Percentiles rank a stretch among this genome's conserved stretches.
phyloP scores from a whole-genome alignment of 805 yeast species.

The Yamadazyma laniorum region DNA sequence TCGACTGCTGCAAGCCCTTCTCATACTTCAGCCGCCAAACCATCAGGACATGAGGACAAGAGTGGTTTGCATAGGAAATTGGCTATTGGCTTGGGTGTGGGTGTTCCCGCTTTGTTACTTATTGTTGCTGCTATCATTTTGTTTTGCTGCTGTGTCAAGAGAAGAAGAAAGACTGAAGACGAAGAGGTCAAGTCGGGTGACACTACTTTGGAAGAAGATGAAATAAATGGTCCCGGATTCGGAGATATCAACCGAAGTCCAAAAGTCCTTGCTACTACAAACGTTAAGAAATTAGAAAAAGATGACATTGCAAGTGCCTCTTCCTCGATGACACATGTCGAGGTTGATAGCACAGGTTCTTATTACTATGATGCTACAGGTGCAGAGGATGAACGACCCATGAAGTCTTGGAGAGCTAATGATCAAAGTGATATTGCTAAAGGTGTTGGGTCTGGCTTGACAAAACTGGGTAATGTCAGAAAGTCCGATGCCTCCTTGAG shows the following conservation, averaged over 20 bases:
- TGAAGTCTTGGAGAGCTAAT: constrained; percentile 44
- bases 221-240: constrained; percentile 35
- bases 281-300: constrained; percentile 15
- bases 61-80: constrained; percentile 42
- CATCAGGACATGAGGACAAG: background rate
- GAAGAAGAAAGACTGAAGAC: constrained; percentile 20
- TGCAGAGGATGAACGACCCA: constrained; percentile 31
- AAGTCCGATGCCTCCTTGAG: constrained; percentile 71
- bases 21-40: constrained; percentile 9
- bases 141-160: constrained; percentile 50
- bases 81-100: constrained; percentile 93
- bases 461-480: constrained; percentile 51
- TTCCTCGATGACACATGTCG: constrained; percentile 56
- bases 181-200: constrained; percentile 17
- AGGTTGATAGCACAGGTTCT: constrained; percentile 24
- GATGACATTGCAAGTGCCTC: constrained; percentile 29
- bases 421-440: constrained; percentile 29
- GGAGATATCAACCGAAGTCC: constrained; percentile 25
- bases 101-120: constrained; percentile 61
- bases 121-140: constrained; percentile 49
- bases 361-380: constrained; percentile 32
- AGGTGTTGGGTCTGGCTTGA: constrained; percentile 13
- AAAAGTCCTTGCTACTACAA: constrained; percentile 12
- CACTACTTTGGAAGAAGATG: constrained; percentile 18
- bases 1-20: constrained; percentile 20